Evolutionary conservation across 441 rosid species (phyloP), one percentile per base, ranked within the genome.

Genomic region (Pelargonium citronellum): DNA sequence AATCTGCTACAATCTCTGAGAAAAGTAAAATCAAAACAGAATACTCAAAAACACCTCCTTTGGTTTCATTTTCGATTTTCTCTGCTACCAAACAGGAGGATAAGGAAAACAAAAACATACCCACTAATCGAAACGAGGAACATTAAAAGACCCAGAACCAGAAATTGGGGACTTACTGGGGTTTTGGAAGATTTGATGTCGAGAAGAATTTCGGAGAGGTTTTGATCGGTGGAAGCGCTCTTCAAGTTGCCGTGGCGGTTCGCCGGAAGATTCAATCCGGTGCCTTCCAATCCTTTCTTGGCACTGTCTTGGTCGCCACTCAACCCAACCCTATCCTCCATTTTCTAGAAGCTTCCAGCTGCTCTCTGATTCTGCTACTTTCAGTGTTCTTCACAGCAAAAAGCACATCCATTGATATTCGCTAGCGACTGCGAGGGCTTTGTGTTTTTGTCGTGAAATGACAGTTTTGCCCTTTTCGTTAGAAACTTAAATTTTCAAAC

Each of bases 211-310:
- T 81, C 67, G 61, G 71, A 75, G 64, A 81, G 79, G 74, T 68
- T 79, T 55, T 84, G 75, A 71, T 90, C 92, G 67, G 71, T 70
- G 24, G 90, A 77, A 64, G 90, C 91, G 62, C 78, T 78, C 66
- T 78, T 85, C 63, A 87, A 68, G 71, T 87, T 87, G 66, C 87
- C 88, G 65, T 82, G 86, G 69, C 80, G 84, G 67, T 81, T 86
- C 68, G 9, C 63, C 10, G 89, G 81, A 4, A 80, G 65, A 9
- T 73, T 78, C 39, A 75, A 51, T 49, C 80, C 87, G 0, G 76
- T 73, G 55, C 84, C 79, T 37, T 70, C 80, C 19, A 80, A 67
- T 11, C 79, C 82, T 69, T 76, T 85, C 74, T 60, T 72, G 1
- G 73, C 4, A 43, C 51, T 43, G 5, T 67, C 74, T 4, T 65